Base-by-base conservation (phyloP, 495 filamentous ascomycete genomes). In the Astrothelium macrocarpum region DNA sequence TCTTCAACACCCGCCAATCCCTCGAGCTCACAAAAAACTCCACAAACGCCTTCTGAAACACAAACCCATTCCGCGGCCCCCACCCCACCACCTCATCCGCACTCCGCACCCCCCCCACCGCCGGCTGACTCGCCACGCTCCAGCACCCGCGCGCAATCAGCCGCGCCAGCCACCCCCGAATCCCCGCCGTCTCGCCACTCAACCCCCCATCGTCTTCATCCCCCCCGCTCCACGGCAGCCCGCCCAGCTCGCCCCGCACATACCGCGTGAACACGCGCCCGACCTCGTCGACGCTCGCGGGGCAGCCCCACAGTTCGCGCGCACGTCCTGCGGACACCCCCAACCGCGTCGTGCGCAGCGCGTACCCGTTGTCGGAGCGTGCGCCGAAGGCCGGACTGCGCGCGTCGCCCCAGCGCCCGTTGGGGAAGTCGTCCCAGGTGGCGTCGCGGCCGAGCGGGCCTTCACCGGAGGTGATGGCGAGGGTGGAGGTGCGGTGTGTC, bases 371-470 rank as follows among this genome's bases (percentile, higher is more conserved):
- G 11, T 91, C 92, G 72, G 96, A 91, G 62, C 96, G 95, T 73
- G 95, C 90, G 65, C 94, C 93, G 74, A 95, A 98, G 0, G 94
- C 94, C 25, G 75, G 75, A 1, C 72, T 75, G 49, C 77, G 72
- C 11, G 93, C 90, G 71, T 97, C 93, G 71, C 94, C 94, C 86
- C 93, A 98, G 53, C 94, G 85, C 29, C 94, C 95, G 79, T 98
- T 98, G 61, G 95, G 94, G 77, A 87, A 98, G 76, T 98, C 94
- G 72, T 98, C 94, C 94, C 94, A 98, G 5, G 94, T 97, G 26
- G 95, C 95, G 77, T 97, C 95, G 65, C 95, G 81, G 34, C 93
- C 94, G 14, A 96, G 81, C n/a, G 88, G 79, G 43, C 92, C 92
- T 66, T 93, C 85, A 2, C 92, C 92, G 78, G 96, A 91, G 0